These are phyloP conservation scores for Acer saccharum DNA, from an alignment of 345 rosid species.

Conservation along the genomic window DNA sequence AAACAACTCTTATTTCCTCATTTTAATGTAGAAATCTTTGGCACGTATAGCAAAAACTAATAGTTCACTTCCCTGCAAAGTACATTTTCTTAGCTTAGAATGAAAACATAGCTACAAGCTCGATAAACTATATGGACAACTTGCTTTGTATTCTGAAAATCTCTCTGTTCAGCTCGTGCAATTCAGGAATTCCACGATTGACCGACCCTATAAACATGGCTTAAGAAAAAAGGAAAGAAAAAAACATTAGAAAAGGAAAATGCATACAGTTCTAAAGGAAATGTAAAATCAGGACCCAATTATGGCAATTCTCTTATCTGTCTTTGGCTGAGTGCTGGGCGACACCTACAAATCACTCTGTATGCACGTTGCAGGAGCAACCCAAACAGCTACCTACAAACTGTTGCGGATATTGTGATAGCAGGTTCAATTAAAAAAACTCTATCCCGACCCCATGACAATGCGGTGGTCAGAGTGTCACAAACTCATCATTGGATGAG, in stretches of 20 bases:
- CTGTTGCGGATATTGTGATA: constrained; percentile 5
- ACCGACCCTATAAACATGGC: constrained; percentile 34
- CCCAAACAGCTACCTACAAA: constrained; percentile 14
- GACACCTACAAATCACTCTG: background rate
- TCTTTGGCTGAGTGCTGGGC: background rate
- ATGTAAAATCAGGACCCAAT: background rate
- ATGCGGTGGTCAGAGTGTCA: background rate
- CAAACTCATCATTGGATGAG: background rate
- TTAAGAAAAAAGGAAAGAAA: constrained; percentile 22
- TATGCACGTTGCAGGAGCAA: background rate
- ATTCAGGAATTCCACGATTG: constrained; percentile 28
- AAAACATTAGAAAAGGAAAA: constrained; percentile 6
- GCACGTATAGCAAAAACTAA: background rate
- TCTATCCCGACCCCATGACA: constrained; percentile 1
- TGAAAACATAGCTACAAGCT: background rate
- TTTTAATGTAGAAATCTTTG: background rate
- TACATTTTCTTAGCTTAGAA: constrained; percentile 4
- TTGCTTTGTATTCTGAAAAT: constrained; percentile 19
- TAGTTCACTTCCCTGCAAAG: constrained; percentile 22
- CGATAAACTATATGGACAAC: constrained; percentile 6
- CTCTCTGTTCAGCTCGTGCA: constrained; percentile 29
- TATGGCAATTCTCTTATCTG: constrained; percentile 19
- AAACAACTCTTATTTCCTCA: background rate
- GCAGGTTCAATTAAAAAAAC: constrained; percentile 13
- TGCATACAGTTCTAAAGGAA: background rate